Percentiles rank a stretch among this genome's conserved stretches.
Evolutionary conservation across 768 basidiomycete species (phyloP).

Genomic region (Agaricus subrufescens): DNA sequence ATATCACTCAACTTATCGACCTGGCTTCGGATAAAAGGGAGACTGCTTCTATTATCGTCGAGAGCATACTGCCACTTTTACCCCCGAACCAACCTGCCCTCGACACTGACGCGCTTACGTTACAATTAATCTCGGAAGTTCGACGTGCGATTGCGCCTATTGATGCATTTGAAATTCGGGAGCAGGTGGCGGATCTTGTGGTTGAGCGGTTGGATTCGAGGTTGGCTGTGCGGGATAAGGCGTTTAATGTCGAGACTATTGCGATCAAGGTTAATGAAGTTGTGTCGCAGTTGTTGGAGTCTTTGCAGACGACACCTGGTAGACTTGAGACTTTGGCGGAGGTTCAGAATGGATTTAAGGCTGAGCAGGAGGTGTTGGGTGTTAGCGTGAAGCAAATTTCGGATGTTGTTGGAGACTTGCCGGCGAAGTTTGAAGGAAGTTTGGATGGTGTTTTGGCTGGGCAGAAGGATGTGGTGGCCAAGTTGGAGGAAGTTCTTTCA

Average conservation of each 20-base stretch:
- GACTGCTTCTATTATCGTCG: conserved; percentile 77
- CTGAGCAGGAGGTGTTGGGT: conserved; percentile 1
- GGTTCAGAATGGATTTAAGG: not conserved
- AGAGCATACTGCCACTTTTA: conserved; percentile 64
- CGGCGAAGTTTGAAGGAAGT: not conserved
- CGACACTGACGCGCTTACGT: conserved; percentile 53
- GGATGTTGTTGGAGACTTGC: conserved; percentile 3
- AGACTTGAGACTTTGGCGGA: not conserved
- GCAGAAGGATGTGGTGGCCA: conserved; percentile 23
- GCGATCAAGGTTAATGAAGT: conserved; percentile 51
- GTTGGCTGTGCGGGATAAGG: conserved; percentile 71
- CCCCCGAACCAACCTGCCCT: conserved; percentile 36
- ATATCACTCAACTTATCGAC: conserved; percentile 85
- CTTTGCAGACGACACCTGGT: not conserved
- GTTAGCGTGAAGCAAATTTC: not conserved
- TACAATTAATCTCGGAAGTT: conserved; percentile 64
- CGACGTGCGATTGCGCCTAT: conserved; percentile 68
- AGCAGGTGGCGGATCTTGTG: conserved; percentile 84
- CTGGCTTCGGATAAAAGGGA: conserved; percentile 86
- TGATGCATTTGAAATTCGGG: conserved; percentile 84
- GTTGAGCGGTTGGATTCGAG: conserved; percentile 82
- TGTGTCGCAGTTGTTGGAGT: conserved; percentile 30
- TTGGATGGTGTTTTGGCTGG: not conserved
- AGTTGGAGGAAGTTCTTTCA: conserved; percentile 36
- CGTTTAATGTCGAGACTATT: conserved; percentile 58